phyloP scores from a whole-genome alignment of 73 alveolate genomes.

The Breviolum minutum region DNA sequence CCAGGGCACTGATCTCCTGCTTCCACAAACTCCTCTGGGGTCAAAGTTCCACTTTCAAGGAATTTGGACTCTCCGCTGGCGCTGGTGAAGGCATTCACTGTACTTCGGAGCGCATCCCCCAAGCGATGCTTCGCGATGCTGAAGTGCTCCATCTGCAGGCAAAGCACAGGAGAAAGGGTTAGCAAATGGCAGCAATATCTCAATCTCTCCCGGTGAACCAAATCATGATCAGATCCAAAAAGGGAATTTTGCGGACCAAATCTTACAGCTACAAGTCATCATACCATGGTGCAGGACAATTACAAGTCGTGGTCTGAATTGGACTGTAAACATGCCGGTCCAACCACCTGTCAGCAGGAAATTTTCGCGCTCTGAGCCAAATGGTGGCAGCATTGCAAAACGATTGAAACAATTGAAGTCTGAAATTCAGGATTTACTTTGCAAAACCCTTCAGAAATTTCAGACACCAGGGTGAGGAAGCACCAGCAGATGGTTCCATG shows the following conservation, averaged over 20 bases:
- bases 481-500: too few relatives aligned
- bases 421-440: too few relatives aligned
- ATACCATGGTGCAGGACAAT: too few relatives aligned
- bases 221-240: background rate
- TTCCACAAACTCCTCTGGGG: conserved; percentile 98
- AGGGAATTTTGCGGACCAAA: background rate
- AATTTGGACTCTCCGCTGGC: conserved; percentile 90
- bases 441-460: background rate
- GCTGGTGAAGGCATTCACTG: conserved; percentile 74
- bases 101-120: conserved; percentile 87
- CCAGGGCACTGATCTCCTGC: conserved; percentile 98
- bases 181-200: background rate
- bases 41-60: conserved; percentile 96
- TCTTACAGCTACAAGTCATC: too few relatives aligned
- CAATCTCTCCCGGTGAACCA: too few relatives aligned
- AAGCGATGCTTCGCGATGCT: conserved; percentile 92
- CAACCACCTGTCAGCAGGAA: background rate
- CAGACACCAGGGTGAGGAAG: background rate
- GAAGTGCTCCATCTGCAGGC: conserved; percentile 62
- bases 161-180: background rate
- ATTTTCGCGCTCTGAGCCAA: background rate
- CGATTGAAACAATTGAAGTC: too few relatives aligned
- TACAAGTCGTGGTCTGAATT: too few relatives aligned
- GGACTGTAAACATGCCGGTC: background rate
- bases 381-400: background rate